Evolutionary conservation across 2,329 filamentous ascomycete species (phyloP), one percentile per base, ranked within the genome.

Genomic region (Meredithiella fracta): DNA sequence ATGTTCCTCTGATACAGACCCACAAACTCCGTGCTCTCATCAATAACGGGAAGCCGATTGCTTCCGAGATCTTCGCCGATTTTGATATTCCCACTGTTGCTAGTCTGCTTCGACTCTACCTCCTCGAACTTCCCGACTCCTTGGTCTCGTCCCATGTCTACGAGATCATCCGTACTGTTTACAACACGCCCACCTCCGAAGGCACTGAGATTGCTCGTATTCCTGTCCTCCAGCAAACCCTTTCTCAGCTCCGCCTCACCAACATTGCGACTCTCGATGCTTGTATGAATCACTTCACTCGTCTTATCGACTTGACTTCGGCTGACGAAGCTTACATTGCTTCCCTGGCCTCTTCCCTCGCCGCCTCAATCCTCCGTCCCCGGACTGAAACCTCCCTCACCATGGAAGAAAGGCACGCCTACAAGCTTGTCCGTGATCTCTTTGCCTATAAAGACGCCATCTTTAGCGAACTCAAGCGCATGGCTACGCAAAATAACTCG

Each of bases 221-320:
- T 61, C 85, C 89, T 55, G 88, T 97, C 59, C 79, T 98, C 34
- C 92, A 98, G 68, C 94, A 92, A 63, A 97, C 92, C 0, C 82
- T 98, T 56, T 91, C 90, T 40, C 90, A 97, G 67, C 79, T 98
- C 57, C 85, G 91, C 59, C 82, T 98, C 57, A 89, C 92, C 61
- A 98, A 98, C 68, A 98, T 98, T 68, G 92, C 92, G 51, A 97
- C 92, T n/a, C 80, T 98, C 59, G 92, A 98, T 68, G 92, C 92
- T 42, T 86, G 95, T 66, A 94, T 94, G 76, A 97, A 94, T 62
- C 92, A 98, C 70, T 97, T 98, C 67, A 96, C 91, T 40, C 86
- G 92, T 59, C 75, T 98, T 59, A 94, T 98, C 65, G 92, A 98
- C 67, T 76, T 98, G 60, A 98, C 92, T 1, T 97, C 91, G 14